Evolutionary conservation across 2,329 filamentous ascomycete species (phyloP).

Genomic region (Colletotrichum sp.): DNA sequence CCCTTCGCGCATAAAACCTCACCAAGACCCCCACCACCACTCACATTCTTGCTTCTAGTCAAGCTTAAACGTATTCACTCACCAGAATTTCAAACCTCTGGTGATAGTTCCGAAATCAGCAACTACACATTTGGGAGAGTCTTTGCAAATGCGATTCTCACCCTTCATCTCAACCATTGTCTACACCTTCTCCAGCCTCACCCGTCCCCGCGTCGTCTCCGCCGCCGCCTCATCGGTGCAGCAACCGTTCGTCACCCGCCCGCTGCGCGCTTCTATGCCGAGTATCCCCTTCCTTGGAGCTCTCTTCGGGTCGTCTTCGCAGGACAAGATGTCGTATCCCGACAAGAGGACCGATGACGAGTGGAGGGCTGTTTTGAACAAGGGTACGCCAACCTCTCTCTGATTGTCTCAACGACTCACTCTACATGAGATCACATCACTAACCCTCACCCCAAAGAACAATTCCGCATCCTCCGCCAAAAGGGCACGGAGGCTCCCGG

Average conservation of each 20-base stretch:
- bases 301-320: constrained; percentile 71
- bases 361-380: constrained; percentile 85
- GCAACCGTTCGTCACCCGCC: constrained; percentile 27
- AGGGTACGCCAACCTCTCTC: constrained; percentile 36
- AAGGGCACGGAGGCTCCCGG: constrained; percentile 88
- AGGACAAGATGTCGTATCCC: constrained; percentile 74
- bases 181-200: constrained; percentile 52
- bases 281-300: constrained; percentile 79
- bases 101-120: not conserved
- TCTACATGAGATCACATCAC: not conserved
- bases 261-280: constrained; percentile 67
- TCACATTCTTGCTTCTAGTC: not conserved
- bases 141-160: constrained; percentile 52
- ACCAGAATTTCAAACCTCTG: not conserved
- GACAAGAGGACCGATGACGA: constrained; percentile 81
- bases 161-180: constrained; percentile 52
- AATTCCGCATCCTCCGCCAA: constrained; percentile 91
- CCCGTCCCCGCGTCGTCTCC: constrained; percentile 37
- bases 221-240: constrained; percentile 23
- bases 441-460: constrained; percentile 64
- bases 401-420: not conserved
- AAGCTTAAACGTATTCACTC: not conserved
- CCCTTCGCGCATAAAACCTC: not conserved
- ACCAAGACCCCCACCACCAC: not conserved
- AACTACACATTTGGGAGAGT: not conserved